These are phyloP conservation scores for Megacollybia marginata DNA, from an alignment of 768 basidiomycete species.

Conservation along the genomic window DNA sequence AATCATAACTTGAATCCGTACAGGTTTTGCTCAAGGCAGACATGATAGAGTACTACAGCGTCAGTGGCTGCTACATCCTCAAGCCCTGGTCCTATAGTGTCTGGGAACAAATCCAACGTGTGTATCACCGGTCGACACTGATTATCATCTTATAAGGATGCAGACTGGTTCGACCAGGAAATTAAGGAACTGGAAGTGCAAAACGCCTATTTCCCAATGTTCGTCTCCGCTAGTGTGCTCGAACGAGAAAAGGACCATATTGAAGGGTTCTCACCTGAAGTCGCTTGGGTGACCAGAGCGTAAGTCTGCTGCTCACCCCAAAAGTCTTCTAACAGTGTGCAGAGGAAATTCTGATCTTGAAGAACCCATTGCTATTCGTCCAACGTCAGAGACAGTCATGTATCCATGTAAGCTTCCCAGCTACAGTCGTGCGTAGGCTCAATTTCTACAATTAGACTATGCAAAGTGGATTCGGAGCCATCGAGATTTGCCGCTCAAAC, in stretches of 20 bases:
- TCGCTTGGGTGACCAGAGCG: constrained; percentile 99
- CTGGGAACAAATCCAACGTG: constrained; percentile 94
- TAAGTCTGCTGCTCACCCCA: constrained; percentile 30
- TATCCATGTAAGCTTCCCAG: constrained; percentile 72
- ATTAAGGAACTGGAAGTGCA: constrained; percentile 95
- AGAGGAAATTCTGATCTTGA: constrained; percentile 92
- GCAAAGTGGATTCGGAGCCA: constrained; percentile 98
- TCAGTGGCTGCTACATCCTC: constrained; percentile 97
- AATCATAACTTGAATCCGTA: background rate
- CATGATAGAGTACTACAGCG: constrained; percentile 98
- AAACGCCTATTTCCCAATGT: constrained; percentile 99
- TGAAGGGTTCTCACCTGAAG: constrained; percentile 98
- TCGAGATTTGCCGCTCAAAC: constrained; percentile 92
- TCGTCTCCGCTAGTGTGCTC: constrained; percentile 85
- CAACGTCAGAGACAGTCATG: constrained; percentile 98
- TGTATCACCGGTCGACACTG: constrained; percentile 10
- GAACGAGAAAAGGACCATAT: constrained; percentile 98
- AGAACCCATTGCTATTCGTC: constrained; percentile 96
- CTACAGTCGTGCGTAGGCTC: background rate
- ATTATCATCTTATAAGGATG: background rate
- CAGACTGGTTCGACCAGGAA: constrained; percentile 87
- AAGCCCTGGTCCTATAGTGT: constrained; percentile 97
- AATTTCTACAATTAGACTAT: constrained; percentile 54
- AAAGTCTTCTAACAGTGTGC: constrained; percentile 2
- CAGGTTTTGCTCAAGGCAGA: constrained; percentile 97